Conservation (phyloP, 768 basidiomycete species). For the Kwoniella dendrophila region DNA sequence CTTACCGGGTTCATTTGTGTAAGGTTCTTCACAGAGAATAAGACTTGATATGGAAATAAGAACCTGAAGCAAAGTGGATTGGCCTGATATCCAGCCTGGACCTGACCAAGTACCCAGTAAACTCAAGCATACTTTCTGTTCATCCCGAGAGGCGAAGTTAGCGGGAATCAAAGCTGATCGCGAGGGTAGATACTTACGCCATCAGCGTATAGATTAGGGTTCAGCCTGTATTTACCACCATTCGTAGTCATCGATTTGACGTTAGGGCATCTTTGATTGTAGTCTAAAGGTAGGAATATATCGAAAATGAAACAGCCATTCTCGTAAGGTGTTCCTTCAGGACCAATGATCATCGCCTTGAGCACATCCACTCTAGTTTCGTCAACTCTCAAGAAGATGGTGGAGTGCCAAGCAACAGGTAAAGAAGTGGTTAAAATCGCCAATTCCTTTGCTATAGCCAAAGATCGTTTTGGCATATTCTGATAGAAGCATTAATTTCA, state of each 20-base stretch:
- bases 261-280: conserved; percentile 80
- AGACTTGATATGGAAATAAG: conserved; percentile 94
- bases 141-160: background rate
- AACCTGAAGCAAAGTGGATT: conserved; percentile 85
- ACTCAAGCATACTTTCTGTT: conserved; percentile 81
- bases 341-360: conserved; percentile 66
- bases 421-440: conserved; percentile 91
- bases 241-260: conserved; percentile 67
- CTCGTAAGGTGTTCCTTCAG: conserved; percentile 88
- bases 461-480: conserved; percentile 84
- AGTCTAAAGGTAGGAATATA: conserved; percentile 77
- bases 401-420: conserved; percentile 93
- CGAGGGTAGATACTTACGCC: conserved; percentile 35
- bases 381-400: conserved; percentile 84
- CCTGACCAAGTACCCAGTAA: conserved; percentile 90
- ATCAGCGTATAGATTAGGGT: conserved; percentile 85
- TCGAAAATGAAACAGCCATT: conserved; percentile 91
- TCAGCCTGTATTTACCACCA: conserved; percentile 65
- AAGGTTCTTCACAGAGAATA: conserved; percentile 93
- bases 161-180: background rate
- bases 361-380: conserved; percentile 60
- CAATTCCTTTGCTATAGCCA: conserved; percentile 96
- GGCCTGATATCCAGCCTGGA: conserved; percentile 89
- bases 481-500: conserved; percentile 2
- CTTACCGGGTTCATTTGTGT: conserved; percentile 85